Conservation (phyloP, 257 asterid genomes). For the Gentiana macrophylla region DNA sequence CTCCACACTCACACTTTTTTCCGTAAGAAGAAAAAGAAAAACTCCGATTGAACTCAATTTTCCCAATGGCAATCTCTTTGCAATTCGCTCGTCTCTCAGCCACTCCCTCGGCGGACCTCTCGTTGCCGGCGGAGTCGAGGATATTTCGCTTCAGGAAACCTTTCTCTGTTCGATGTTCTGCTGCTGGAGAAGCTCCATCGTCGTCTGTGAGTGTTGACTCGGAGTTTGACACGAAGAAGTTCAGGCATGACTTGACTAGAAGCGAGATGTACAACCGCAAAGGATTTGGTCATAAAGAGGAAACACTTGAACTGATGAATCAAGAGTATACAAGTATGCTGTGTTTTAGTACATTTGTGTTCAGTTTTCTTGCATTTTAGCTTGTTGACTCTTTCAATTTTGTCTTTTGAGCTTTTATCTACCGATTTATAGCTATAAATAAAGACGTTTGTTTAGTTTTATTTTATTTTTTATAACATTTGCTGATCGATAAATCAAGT, state of each 20-base stretch:
- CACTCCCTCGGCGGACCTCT: slow-evolving; percentile 24
- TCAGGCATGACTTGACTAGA: slow-evolving; percentile 78
- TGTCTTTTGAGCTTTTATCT: too few species aligned
- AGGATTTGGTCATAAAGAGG: slow-evolving; percentile 80
- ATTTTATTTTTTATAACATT: too few species aligned
- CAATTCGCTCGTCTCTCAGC: slow-evolving; percentile 54
- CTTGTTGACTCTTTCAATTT: not conserved
- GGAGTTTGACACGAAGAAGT: slow-evolving; percentile 72
- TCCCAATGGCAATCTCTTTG: slow-evolving; percentile 58
- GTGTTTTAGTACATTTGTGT: slow-evolving; percentile 9
- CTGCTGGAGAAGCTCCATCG: slow-evolving; percentile 38
- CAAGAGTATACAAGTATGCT: slow-evolving; percentile 68
- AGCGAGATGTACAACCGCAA: slow-evolving; percentile 80
- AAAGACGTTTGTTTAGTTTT: too few species aligned
- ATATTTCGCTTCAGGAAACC: slow-evolving; percentile 36
- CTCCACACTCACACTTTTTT: not conserved
- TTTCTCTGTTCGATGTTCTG: slow-evolving; percentile 50
- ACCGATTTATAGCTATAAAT: too few species aligned
- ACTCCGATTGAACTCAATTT: not conserved
- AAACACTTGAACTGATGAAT: slow-evolving; percentile 68
- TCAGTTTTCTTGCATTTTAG: not conserved
- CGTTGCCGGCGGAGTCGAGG: slow-evolving; percentile 49
- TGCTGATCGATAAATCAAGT: too few species aligned
- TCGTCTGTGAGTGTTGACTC: slow-evolving; percentile 26
- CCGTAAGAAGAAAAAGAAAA: not conserved